phyloP scores from a whole-genome alignment of 1,284 basidiomycete genomes.

The Moesziomyces sp. region DNA sequence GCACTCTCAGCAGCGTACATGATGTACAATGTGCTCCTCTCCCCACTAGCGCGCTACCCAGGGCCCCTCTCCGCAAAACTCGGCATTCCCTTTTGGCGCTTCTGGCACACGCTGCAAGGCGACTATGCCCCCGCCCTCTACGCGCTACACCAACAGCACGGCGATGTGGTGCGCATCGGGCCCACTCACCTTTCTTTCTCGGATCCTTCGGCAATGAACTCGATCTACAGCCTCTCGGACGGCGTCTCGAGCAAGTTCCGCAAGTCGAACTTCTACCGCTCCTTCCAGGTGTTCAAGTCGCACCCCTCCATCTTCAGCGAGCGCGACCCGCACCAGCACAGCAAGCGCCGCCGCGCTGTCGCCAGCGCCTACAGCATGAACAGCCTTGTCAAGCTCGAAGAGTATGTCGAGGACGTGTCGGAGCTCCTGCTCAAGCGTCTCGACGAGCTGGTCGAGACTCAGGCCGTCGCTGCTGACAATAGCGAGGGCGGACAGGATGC shows the following conservation, averaged over 20 bases:
- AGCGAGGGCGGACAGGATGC: slow-evolving; percentile 6
- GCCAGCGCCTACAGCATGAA: slow-evolving; percentile 58
- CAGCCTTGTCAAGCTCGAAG: slow-evolving; percentile 55
- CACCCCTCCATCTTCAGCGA: slow-evolving; percentile 58
- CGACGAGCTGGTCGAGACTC: slow-evolving; percentile 37
- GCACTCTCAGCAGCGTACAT: slow-evolving; percentile 24
- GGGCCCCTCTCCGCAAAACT: slow-evolving; percentile 46
- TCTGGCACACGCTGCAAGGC: slow-evolving; percentile 41
- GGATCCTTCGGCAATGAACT: slow-evolving; percentile 45
- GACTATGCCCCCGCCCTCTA: slow-evolving; percentile 47
- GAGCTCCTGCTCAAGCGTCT: slow-evolving; percentile 45
- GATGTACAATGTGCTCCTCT: slow-evolving; percentile 39
- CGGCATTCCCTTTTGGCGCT: slow-evolving; percentile 52
- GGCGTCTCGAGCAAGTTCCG: slow-evolving; percentile 45
- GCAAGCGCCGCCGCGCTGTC: slow-evolving; percentile 44
- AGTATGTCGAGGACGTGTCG: slow-evolving; percentile 49
- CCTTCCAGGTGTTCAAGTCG: slow-evolving; percentile 47
- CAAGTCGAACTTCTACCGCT: slow-evolving; percentile 51
- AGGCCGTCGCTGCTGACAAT: slow-evolving; percentile 9
- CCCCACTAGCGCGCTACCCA: slow-evolving; percentile 46
- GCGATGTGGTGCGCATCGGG: slow-evolving; percentile 55
- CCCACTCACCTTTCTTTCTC: slow-evolving; percentile 55
- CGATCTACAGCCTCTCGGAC: slow-evolving; percentile 53
- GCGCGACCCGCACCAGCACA: slow-evolving; percentile 53
- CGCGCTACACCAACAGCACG: slow-evolving; percentile 39